Evolutionary conservation across 2,329 filamentous ascomycete genomes (phyloP).

Genomic region (Pleomassaria siparia): DNA sequence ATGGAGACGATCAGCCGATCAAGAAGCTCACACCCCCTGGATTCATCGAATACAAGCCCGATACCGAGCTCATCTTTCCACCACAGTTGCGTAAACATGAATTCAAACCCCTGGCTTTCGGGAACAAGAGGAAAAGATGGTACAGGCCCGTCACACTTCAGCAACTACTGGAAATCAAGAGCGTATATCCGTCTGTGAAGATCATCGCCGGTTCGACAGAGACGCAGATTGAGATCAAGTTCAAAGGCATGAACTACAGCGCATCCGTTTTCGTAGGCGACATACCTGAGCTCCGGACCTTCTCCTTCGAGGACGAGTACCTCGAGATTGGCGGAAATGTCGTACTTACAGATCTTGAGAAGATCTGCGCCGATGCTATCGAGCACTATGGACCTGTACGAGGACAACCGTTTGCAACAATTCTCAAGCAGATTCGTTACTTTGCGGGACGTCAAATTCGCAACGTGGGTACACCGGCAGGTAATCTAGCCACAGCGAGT

Average conservation of each 20-base stretch:
- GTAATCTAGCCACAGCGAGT: conserved; percentile 90
- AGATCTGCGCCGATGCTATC: conserved; percentile 77
- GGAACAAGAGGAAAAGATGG: conserved; percentile 94
- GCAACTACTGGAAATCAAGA: conserved; percentile 91
- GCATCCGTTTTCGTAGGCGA: conserved; percentile 92
- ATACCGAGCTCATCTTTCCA: conserved; percentile 94
- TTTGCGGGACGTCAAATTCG: conserved; percentile 95
- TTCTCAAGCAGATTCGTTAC: conserved; percentile 90
- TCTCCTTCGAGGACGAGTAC: conserved; percentile 74
- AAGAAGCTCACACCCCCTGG: conserved; percentile 79
- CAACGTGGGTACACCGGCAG: conserved; percentile 95
- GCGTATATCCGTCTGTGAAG: conserved; percentile 79
- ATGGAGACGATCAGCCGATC: conserved; percentile 46
- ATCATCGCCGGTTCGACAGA: conserved; percentile 95
- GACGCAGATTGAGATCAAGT: conserved; percentile 97
- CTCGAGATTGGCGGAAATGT: conserved; percentile 95
- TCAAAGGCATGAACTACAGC: conserved; percentile 90
- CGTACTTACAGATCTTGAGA: conserved; percentile 85
- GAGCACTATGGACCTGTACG: conserved; percentile 71
- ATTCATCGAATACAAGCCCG: conserved; percentile 91
- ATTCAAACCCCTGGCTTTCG: conserved; percentile 79
- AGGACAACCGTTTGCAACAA: conserved; percentile 83
- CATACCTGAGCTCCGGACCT: conserved; percentile 84
- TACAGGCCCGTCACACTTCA: conserved; percentile 83
- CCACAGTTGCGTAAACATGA: conserved; percentile 80